Percentiles rank a stretch among this genome's conserved stretches.
phyloP scores from a whole-genome alignment of 352 stramenopile genomes.

The Phytophthora fragariaefolia region DNA sequence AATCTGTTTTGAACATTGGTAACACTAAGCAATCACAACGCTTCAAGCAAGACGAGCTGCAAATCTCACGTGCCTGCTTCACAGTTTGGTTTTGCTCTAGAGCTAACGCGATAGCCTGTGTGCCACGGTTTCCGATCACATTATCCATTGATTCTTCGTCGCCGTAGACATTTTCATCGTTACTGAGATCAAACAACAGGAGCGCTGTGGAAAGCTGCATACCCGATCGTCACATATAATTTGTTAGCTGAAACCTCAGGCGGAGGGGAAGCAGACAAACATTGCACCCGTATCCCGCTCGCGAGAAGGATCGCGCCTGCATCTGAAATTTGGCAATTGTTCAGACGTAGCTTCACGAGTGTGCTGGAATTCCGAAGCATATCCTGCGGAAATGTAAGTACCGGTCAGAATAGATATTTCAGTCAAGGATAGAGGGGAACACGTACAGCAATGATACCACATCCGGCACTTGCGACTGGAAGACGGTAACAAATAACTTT shows the following conservation, averaged over 20 bases:
- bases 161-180: slow-evolving; percentile 32
- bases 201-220: slow-evolving; percentile 22
- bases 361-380: slow-evolving; percentile 18
- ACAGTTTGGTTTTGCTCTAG: slow-evolving; percentile 45
- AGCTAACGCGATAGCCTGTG: slow-evolving; percentile 36
- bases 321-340: slow-evolving; percentile 52
- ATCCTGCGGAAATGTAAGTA: slow-evolving; percentile 17
- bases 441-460: slow-evolving; percentile 30
- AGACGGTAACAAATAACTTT: slow-evolving; percentile 21
- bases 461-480: slow-evolving; percentile 28
- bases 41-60: background rate
- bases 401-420: no score
- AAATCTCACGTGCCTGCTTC: slow-evolving; percentile 16
- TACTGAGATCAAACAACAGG: slow-evolving; percentile 47
- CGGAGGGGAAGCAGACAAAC: background rate
- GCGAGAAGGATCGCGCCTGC: slow-evolving; percentile 53
- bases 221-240: background rate
- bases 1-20: slow-evolving; percentile 17
- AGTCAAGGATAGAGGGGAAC: no score
- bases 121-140: slow-evolving; percentile 33
- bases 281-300: slow-evolving; percentile 41
- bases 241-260: background rate
- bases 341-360: slow-evolving; percentile 39
- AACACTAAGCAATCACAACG: slow-evolving; percentile 1
- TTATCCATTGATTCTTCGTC: slow-evolving; percentile 41